Conservation (phyloP, 2,329 filamentous ascomycete species). For the Hymenoscyphus fraxineus region DNA sequence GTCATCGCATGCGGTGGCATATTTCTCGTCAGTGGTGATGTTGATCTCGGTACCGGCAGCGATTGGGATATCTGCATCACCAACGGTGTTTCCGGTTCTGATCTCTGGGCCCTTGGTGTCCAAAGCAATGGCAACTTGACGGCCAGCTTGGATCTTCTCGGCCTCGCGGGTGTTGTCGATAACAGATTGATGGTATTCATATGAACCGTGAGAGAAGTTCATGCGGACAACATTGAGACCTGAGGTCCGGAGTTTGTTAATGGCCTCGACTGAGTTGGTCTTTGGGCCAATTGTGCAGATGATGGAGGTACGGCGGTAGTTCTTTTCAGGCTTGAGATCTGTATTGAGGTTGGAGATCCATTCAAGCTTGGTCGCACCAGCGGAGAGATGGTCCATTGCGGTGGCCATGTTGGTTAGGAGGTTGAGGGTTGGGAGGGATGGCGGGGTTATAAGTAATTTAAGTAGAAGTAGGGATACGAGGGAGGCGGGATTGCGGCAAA, state of each 20-base stretch:
- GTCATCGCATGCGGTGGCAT: conserved; percentile 77
- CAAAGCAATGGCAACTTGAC: conserved; percentile 92
- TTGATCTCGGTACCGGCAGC: conserved; percentile 79
- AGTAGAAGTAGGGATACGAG: background rate
- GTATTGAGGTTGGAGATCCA: conserved; percentile 77
- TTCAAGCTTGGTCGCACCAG: conserved; percentile 66
- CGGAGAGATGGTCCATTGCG: conserved; percentile 81
- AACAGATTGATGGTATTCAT: conserved; percentile 97
- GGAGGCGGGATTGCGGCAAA: background rate
- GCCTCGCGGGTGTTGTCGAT: conserved; percentile 93
- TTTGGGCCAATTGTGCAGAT: conserved; percentile 99
- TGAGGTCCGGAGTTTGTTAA: conserved; percentile 85
- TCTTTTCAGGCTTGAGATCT: conserved; percentile 76
- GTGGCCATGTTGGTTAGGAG: conserved; percentile 42
- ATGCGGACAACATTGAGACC: conserved; percentile 99
- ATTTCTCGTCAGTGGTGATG: conserved; percentile 94
- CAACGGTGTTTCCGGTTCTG: conserved; percentile 71
- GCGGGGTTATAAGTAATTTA: conserved; percentile 1
- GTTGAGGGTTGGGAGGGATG: background rate
- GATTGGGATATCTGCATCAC: conserved; percentile 75
- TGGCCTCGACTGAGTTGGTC: conserved; percentile 96
- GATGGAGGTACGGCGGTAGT: conserved; percentile 95
- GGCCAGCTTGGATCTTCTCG: conserved; percentile 71
- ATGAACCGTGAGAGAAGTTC: conserved; percentile 96
- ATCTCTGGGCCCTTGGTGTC: conserved; percentile 83